Evolutionary conservation across 306 rosid genomes (phyloP), one percentile per base, ranked within the genome.

Genomic region (Chamaecrista fasciculata): DNA sequence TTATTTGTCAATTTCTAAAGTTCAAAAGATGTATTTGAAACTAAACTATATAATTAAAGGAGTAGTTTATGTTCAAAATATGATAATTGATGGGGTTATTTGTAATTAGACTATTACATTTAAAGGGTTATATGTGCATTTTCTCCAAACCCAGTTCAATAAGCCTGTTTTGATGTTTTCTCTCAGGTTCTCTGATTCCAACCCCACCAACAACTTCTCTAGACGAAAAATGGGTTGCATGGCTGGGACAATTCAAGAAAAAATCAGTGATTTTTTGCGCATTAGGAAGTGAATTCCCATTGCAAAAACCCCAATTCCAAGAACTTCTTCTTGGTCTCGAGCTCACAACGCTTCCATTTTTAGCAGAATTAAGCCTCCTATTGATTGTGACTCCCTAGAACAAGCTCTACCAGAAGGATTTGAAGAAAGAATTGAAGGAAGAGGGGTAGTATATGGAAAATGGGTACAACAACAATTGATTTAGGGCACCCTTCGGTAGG

Each of bases 381-480:
- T 33, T 5, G 73, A 72, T 1, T 56, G 25, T 64, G 68, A 77
- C 11, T 25, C 47, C 20, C 10, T 70, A 46, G 76, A 77, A 47
- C 55, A 0, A 43, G 81, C 76, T 44, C 18, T 70, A 0, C 81
- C 81, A 0, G 25, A 78, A n/a, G n/a, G n/a, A n/a, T n/a, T n/a
- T n/a, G n/a, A n/a, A n/a, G n/a, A n/a, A n/a, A n/a, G n/a, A n/a
- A 58, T 71, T 48, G 0, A 71, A 20, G 77, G 57, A 77, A 77
- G 53, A 77, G 76, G 81, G 6, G 7, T 70, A 53, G 62, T 19
- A 1, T 44, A 60, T 44, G 85, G 75, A 6, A 81, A 84, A 11
- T 88, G 95, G 95, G 79, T 88, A 3, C 87, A 83, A 16, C 89
- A 88, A 9, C 87, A 80, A 23, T 6, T 72, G 59, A 79, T 88